Evolutionary conservation across 2,329 filamentous ascomycete species (phyloP), one percentile per base, ranked within the genome.

Genomic region (Stagonosporopsis tanaceti): DNA sequence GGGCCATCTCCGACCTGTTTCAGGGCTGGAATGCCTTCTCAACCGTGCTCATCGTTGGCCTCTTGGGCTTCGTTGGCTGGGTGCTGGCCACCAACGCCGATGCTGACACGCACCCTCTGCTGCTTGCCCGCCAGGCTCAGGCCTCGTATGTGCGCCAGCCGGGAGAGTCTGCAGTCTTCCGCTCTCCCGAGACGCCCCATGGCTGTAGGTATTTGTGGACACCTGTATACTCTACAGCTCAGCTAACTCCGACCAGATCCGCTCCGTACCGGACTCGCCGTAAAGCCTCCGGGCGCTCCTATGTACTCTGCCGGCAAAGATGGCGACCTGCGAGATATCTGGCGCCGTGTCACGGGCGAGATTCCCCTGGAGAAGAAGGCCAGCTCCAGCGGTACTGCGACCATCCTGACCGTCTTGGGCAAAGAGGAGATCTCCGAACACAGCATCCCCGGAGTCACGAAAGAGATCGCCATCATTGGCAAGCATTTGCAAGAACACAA

Each of bases 281-380:
- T 98, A 54, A 94, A 92, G 79, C 90, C 93, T 52, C 79, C 89
- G 0, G 90, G 89, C 40, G 87, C 89, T 42, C 89, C 91, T 44
- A 92, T 92, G 78, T 97, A 93, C 91, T 84, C 89, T 9, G 82
- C 84, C 54, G 94, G 94, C 46, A 88, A 90, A 53, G 89, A 96
- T 75, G 95, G 95, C 41, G 94, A 99, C 69, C 80, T 99, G 63
- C 86, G 94, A 52, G 94, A 99, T 77, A 83, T 99, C 54, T 99
- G 95, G 95, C 87, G 89, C 62, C 85, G 85, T 70, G 90, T 87
- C 39, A 82, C 88, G 9, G 82, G 82, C 53, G 92, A 91, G 47
- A 80, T 85, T 8, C 78, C 84, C 15, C 85, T 87, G 53, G 86
- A 87, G 34, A 85, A 88, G 42, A 89, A 88, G 30, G 83, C 85